Evolutionary conservation across 2,329 filamentous ascomycete genomes (phyloP).

Genomic region (Paecilomyces niveus): DNA sequence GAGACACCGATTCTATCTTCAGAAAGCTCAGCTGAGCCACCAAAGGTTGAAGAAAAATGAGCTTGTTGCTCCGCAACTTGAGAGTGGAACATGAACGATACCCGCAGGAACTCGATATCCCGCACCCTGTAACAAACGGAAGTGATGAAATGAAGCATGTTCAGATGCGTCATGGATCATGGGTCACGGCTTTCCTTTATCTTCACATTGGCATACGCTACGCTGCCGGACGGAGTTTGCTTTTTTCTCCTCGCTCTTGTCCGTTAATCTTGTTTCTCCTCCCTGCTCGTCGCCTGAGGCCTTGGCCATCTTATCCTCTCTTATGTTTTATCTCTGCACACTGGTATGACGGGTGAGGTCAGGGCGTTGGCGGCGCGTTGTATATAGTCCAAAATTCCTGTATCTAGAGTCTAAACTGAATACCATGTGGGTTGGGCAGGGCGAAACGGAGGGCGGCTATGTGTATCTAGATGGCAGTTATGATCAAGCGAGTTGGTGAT

Average conservation of each 20-base stretch:
- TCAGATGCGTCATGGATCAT: background rate
- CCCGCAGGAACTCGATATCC: background rate
- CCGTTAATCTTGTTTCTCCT: background rate
- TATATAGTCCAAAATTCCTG: background rate
- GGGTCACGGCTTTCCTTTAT: background rate
- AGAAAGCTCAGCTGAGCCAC: background rate
- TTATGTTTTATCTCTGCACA: background rate
- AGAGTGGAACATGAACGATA: background rate
- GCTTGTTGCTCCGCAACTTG: background rate
- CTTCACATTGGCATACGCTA: background rate
- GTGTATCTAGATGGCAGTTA: background rate
- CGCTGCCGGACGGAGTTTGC: background rate
- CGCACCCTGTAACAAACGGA: background rate
- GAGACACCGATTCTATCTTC: background rate
- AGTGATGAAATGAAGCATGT: background rate
- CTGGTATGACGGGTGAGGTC: background rate
- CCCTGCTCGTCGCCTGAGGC: background rate
- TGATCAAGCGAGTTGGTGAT: too few relatives aligned
- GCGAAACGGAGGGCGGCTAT: background rate
- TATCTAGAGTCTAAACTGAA: background rate
- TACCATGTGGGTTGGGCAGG: background rate
- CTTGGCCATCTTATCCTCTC: background rate
- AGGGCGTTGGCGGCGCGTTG: background rate
- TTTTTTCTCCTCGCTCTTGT: background rate
- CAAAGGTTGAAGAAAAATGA: background rate